Evolutionary conservation across 176 grass and related monocot genomes (phyloP), one percentile per base, ranked within the genome.

Genomic region (Poa annua): DNA sequence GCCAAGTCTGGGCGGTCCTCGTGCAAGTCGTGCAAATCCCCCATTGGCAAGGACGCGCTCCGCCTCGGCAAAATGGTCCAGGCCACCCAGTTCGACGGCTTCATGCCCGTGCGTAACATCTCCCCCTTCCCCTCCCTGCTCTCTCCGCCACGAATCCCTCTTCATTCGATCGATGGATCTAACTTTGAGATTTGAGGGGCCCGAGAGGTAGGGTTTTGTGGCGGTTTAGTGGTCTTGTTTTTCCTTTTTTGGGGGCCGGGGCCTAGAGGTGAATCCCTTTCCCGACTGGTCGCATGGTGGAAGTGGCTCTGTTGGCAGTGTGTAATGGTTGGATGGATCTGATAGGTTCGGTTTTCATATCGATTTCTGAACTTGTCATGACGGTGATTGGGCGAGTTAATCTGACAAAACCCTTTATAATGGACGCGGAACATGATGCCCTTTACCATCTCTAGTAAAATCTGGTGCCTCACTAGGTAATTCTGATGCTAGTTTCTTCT

Each of bases 61-160:
- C 92, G 92, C 63, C 86, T 98, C 49, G 92, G 96, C 67, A 98
- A 93, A 90, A 98, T 98, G 96, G 92, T 93, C 26, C 74, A 84
- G 80, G 92, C 96, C 51, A 83, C 96, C 26, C 96, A 95, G 86
- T 98, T 98, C 90, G 92, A 95, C 53, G 96, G 96, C 20, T 93
- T 93, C 77, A 98, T 98, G 96, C 92, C 92, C 76, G 96, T 98
- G 74, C 67, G 67, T 81, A 75, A 79, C 24, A 56, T 15, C 41
- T 11, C 15, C 60, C 0, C 29, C 71, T 14, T 17, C 79, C 42
- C 38, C 50, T 36, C 33, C 42, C 6, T 44, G 20, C 24, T 8
- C 29, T 57, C 39, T 32, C 48, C 50, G 15, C 77, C 21, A 5
- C 6, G 50, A 81, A 71, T 10, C 77, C 51, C 54, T 11, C 3